A percentile compares a stretch with the other conserved stretches of the same genome.
phyloP scores from a whole-genome alignment of 2,329 filamentous ascomycete genomes.

The Cladophialophora psammophila region DNA sequence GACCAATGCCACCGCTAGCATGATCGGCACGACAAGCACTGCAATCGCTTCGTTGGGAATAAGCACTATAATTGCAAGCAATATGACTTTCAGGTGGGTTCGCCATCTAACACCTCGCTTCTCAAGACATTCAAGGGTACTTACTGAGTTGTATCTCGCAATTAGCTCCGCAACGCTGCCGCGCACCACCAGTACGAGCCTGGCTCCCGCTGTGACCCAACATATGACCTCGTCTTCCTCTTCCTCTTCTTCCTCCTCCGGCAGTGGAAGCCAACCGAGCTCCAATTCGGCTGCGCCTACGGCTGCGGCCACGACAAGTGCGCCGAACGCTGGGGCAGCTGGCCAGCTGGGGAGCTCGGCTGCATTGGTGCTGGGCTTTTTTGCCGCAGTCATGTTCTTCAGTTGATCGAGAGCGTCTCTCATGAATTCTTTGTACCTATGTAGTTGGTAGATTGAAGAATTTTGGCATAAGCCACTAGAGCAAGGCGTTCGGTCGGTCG shows the following conservation, averaged over 20 bases:
- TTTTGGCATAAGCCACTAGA: neutral
- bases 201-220: conserved; percentile 21
- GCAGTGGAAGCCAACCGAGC: conserved; percentile 33
- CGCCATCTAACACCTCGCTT: neutral
- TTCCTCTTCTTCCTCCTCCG: conserved; percentile 12
- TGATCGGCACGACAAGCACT: conserved; percentile 28
- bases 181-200: conserved; percentile 24
- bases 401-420: conserved; percentile 28
- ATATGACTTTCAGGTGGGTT: conserved; percentile 42
- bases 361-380: conserved; percentile 44
- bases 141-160: conserved; percentile 7
- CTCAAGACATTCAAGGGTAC: neutral
- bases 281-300: conserved; percentile 34
- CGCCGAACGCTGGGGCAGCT: conserved; percentile 39
- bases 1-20: conserved; percentile 28
- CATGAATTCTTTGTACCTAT: neutral
- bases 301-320: conserved; percentile 34
- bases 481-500: neutral
- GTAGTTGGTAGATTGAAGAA: neutral
- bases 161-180: conserved; percentile 39
- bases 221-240: conserved; percentile 34
- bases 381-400: conserved; percentile 47
- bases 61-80: conserved; percentile 68
- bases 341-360: conserved; percentile 44
- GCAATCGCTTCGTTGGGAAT: conserved; percentile 52